A percentile compares a stretch with the other conserved stretches of the same genome.
These are phyloP conservation scores for Ganoderma multipileum DNA, from an alignment of 1,284 basidiomycete genomes.

Conservation along the genomic window DNA sequence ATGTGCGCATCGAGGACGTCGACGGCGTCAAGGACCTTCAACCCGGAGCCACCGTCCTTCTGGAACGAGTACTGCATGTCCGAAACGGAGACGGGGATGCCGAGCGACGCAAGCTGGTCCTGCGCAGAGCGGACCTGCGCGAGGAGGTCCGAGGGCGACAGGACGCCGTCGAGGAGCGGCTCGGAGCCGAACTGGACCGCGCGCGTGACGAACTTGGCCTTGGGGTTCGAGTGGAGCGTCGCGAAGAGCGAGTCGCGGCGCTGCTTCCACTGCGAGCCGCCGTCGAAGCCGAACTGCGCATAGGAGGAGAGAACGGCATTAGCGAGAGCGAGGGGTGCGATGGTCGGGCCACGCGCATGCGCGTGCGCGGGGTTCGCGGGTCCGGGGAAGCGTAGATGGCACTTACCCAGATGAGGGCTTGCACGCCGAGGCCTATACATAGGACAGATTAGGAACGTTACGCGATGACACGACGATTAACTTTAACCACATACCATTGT, in stretches of 20 bases:
- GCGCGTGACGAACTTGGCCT: constrained; percentile 72
- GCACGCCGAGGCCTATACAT: constrained; percentile 62
- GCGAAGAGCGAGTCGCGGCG: constrained; percentile 61
- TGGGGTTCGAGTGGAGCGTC: constrained; percentile 65
- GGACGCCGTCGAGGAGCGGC: constrained; percentile 70
- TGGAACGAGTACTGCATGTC: constrained; percentile 59
- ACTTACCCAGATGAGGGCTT: constrained; percentile 77
- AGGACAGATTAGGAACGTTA: constrained; percentile 1
- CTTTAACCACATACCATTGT: constrained; percentile 40
- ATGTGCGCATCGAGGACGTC: constrained; percentile 77
- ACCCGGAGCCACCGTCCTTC: constrained; percentile 54
- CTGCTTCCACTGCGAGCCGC: constrained; percentile 59
- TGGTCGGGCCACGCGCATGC: not conserved
- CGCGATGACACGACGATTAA: not conserved
- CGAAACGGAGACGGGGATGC: constrained; percentile 72
- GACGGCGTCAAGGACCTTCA: constrained; percentile 65
- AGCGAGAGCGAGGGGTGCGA: not conserved
- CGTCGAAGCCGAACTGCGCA: constrained; percentile 67
- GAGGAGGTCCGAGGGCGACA: constrained; percentile 58
- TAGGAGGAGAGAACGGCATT: not conserved
- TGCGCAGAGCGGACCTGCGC: constrained; percentile 60
- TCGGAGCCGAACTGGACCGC: constrained; percentile 79
- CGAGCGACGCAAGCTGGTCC: constrained; percentile 54
- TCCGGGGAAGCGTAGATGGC: constrained; percentile 9
- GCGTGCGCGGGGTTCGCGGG: not conserved